Evolutionary conservation across 176 grass and related monocot genomes (phyloP).

Genomic region (Tillandsia leiboldiana): DNA sequence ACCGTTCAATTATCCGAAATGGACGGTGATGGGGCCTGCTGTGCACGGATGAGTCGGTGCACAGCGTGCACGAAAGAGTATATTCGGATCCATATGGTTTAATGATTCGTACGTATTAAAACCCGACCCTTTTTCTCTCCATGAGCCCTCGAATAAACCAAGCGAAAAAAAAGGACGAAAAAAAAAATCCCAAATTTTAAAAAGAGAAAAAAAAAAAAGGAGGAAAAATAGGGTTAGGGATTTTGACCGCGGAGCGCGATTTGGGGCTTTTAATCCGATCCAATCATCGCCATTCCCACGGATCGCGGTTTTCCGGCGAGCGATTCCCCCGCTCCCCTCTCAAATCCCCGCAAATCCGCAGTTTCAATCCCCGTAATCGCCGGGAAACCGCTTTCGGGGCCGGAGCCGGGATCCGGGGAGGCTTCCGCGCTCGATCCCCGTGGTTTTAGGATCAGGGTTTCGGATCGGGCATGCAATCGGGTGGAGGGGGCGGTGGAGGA

Average conservation of each 20-base stretch:
- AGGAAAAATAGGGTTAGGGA: slow-evolving; percentile 5
- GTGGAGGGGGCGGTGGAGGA: background rate
- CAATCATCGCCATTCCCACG: background rate
- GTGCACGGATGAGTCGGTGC: too few species aligned
- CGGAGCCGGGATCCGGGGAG: background rate
- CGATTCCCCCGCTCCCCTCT: background rate
- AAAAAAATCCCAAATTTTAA: background rate
- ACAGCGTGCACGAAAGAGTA: too few species aligned
- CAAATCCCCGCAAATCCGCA: background rate
- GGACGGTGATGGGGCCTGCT: too few species aligned
- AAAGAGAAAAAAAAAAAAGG: background rate
- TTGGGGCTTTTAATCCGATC: slow-evolving; percentile 10
- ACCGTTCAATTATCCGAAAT: too few species aligned
- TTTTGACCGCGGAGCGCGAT: slow-evolving; percentile 15
- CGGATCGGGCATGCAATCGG: background rate
- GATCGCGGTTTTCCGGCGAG: slow-evolving; percentile 23
- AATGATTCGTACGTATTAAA: background rate
- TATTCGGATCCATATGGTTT: too few species aligned
- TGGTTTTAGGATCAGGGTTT: background rate
- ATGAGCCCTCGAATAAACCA: background rate
- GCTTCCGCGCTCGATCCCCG: background rate
- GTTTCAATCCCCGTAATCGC: too few species aligned
- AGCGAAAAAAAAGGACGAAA: background rate
- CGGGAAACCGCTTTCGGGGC: slow-evolving; percentile 6
- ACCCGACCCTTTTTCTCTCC: background rate